Conservation (phyloP, 148 eudicot genomes). For the Vaccinium myrtillus region DNA sequence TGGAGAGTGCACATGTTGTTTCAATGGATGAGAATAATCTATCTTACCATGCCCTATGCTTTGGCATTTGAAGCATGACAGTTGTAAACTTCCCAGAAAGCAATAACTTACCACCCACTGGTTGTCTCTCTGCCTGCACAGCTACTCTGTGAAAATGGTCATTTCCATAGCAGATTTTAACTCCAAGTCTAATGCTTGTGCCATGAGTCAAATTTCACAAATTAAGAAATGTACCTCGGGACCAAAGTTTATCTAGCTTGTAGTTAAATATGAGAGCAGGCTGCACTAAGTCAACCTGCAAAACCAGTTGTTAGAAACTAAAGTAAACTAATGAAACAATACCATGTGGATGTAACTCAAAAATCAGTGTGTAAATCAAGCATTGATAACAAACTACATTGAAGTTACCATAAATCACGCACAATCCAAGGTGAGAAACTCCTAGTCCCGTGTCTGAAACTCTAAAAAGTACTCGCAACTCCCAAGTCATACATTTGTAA, state of each 20-base stretch:
- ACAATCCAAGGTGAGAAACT: slow-evolving; percentile 14
- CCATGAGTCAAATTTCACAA: too few species aligned
- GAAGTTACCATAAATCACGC: not conserved
- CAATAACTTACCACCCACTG: slow-evolving; percentile 3
- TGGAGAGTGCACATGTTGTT: slow-evolving; percentile 16
- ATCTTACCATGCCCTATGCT: slow-evolving; percentile 13
- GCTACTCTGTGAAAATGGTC: not conserved
- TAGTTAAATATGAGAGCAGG: not conserved
- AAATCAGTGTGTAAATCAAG: not conserved
- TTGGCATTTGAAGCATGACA: slow-evolving; percentile 8
- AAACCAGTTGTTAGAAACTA: not conserved
- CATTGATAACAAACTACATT: not conserved
- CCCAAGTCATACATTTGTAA: not conserved
- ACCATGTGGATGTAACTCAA: not conserved
- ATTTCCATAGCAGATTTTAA: not conserved
- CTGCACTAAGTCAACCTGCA: not conserved
- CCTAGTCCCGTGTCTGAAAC: not conserved
- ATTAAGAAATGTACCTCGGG: too few species aligned
- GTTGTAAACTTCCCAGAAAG: not conserved
- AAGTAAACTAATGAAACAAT: not conserved
- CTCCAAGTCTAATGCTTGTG: not conserved
- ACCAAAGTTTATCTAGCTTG: not conserved
- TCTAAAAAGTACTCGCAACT: not conserved
- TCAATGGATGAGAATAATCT: slow-evolving; percentile 17
- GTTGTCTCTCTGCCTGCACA: not conserved